These are phyloP conservation scores for Claviceps lovelessii DNA, from an alignment of 2,329 filamentous ascomycete species.

Conservation along the genomic window DNA sequence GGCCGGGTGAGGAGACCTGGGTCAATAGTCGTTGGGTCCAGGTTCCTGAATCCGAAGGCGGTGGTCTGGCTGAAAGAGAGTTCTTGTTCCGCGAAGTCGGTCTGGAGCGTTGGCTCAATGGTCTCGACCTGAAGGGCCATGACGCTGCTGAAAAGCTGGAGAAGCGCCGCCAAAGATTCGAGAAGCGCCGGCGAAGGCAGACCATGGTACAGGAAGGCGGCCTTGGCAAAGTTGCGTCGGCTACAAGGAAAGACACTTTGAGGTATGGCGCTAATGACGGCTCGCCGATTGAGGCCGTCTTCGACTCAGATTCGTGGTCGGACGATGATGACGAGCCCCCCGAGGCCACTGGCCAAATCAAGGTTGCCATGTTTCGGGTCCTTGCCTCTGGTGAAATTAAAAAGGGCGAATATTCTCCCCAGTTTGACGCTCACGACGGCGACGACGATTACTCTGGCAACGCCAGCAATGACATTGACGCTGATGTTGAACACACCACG, in stretches of 20 bases:
- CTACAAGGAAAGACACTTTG: slow-evolving; percentile 42
- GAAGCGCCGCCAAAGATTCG: slow-evolving; percentile 69
- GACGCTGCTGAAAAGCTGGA: slow-evolving; percentile 83
- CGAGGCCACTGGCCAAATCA: slow-evolving; percentile 93
- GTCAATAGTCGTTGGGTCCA: slow-evolving; percentile 98
- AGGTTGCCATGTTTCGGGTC: slow-evolving; percentile 90
- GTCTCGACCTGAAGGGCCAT: slow-evolving; percentile 84
- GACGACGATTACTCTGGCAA: slow-evolving; percentile 54
- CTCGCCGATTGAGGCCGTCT: slow-evolving; percentile 55
- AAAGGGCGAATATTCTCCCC: slow-evolving; percentile 92
- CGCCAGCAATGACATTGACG: slow-evolving; percentile 49
- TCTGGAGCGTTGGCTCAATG: slow-evolving; percentile 90
- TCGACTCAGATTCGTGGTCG: slow-evolving; percentile 60
- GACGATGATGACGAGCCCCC: slow-evolving; percentile 77
- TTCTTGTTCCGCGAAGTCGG: slow-evolving; percentile 96
- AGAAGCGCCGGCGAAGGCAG: slow-evolving; percentile 51
- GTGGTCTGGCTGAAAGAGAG: slow-evolving; percentile 87
- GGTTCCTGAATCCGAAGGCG: slow-evolving; percentile 77
- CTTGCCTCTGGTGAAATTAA: slow-evolving; percentile 94
- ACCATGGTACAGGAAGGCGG: slow-evolving; percentile 30
- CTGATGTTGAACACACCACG: slow-evolving; percentile 88
- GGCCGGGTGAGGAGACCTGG: slow-evolving; percentile 95
- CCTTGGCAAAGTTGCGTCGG: slow-evolving; percentile 20
- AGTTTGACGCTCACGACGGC: slow-evolving; percentile 93
- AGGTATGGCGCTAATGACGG: slow-evolving; percentile 67